Conservation (phyloP, 2,329 filamentous ascomycete species). For the Colletotrichum destructivum region DNA sequence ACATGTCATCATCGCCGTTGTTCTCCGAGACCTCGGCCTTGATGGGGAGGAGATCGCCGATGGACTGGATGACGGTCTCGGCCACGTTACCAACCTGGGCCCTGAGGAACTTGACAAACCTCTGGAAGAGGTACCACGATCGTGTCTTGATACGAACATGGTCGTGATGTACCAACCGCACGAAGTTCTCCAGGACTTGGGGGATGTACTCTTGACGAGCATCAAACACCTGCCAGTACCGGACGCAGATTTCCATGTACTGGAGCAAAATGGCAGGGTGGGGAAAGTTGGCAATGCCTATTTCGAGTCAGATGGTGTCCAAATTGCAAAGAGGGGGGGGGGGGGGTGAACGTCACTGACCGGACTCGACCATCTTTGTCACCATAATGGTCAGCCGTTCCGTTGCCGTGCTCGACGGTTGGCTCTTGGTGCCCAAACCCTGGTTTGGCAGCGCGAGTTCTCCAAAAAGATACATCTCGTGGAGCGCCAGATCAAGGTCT, state of each 20-base stretch:
- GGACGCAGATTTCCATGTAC: constrained; percentile 98
- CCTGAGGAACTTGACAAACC: constrained; percentile 90
- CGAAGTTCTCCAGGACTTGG: constrained; percentile 90
- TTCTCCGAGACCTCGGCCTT: constrained; percentile 89
- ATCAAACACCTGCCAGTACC: constrained; percentile 95
- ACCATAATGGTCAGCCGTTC: constrained; percentile 93
- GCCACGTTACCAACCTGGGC: constrained; percentile 89
- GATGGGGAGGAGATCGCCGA: constrained; percentile 89
- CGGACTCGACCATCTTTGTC: constrained; percentile 93
- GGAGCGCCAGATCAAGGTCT: constrained; percentile 91
- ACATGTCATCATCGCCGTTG: constrained; percentile 90
- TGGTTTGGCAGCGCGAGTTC: constrained; percentile 92
- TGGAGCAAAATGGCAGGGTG: constrained; percentile 95
- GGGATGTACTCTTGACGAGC: constrained; percentile 85
- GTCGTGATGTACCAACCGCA: constrained; percentile 89
- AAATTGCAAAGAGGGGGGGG: constrained; percentile 10
- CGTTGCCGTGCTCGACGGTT: constrained; percentile 83
- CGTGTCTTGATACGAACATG: constrained; percentile 89
- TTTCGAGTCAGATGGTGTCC: constrained; percentile 45
- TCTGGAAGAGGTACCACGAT: constrained; percentile 97
- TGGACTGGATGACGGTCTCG: constrained; percentile 90
- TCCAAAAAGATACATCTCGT: constrained; percentile 97
- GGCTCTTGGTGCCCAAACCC: constrained; percentile 87
- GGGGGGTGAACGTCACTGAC: constrained; percentile 63
- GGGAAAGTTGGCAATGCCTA: constrained; percentile 86